Evolutionary conservation across 2,329 filamentous ascomycete species (phyloP), one percentile per base, ranked within the genome.

Genomic region (Trichoderma atrobrunneum): DNA sequence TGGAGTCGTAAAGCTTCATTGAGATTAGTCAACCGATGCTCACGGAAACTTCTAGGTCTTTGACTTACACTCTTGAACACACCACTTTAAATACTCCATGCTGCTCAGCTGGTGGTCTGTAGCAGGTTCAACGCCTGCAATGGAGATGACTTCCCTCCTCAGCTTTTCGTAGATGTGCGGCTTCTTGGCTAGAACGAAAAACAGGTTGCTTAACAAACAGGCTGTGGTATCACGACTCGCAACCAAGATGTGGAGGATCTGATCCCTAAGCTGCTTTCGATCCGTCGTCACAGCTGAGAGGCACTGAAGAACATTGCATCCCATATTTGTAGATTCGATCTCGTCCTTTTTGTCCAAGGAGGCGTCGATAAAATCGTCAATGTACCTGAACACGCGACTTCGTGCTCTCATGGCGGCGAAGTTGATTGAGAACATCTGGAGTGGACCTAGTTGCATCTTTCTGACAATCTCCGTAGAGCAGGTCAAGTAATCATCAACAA

Each of bases 81-180:
- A 87, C 80, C 83, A 87, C 74, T 85, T 85, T 67, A 90, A 78
- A 73, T 89, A 90, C 72, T 84, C 85, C 77, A 89, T 82, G 36
- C 83, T 82, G 76, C 84, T 86, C 71, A 90, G 74, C 74, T 87
- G 81, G 43, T 84, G 83, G 70, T 85, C 86, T 0, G 82, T 85
- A 1, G 87, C 85, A 18, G 78, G 76, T 2, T 75, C 74, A 2
- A 77, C 76, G 4, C 82, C 79, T 3, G 74, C 72, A 7, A 82
- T 71, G 1, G 74, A 69, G 62, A 81, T 30, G 1, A 86, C 80
- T 51, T 86, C 84, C 5, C 79, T 77, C 30, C 85, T 80, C 30
- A 90, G 77, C 75, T 85, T 87, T 18, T 75, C 74, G 73, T 82
- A 88, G 1, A 87, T 70, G 43, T 78, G 67, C 34, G 82, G 81